Base-by-base conservation (phyloP, 768 basidiomycete genomes). In the Terana coerulea region DNA sequence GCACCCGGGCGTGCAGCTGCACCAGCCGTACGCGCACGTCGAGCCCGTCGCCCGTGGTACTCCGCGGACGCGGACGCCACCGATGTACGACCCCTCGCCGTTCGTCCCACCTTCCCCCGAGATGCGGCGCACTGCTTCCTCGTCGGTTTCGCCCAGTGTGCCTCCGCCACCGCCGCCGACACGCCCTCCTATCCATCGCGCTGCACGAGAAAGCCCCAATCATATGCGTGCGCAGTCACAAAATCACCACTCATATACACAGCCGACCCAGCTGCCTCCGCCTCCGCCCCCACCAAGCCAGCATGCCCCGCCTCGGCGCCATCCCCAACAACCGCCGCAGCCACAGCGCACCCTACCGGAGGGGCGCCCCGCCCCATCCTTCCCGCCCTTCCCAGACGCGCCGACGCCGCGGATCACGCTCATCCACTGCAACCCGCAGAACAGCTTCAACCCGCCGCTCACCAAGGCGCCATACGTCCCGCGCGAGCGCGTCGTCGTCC, bases 341-440 rank as follows among this genome's bases (percentile, higher is more conserved):
- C 35, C 35, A 6, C 15, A 14, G 35, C 35, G 15, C 35, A 5
- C 15, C 9, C 31, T 24, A 24, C 40, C 40, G n/a, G n/a, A n/a
- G n/a, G n/a, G n/a, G n/a, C n/a, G n/a, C 19, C 40, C 12, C 21
- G 42, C 42, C 7, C 10, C 42, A 17, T 3, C 26, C 21, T 7
- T 24, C 6, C 7, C 41, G 5, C 17, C 41, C 3, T 11, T 11
- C 7, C 41, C 15, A 26, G 17, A 9, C 41, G 41, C 41, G 7
- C 21, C 41, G 41, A 21, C 15, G 41, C 41, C 22, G 12, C 3
- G 21, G 43, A 46, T 46, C 45, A 46, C 45, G 45, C 45, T 46
- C 45, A 46, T 46, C 45, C 30, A 46, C 30, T 46, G 44, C 45
- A 46, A 46, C 45, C 45, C 30, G 30, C 45, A 46, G 45, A 46